Conservation (phyloP, 1,284 basidiomycete genomes). For the Fomitopsis pinicola region DNA sequence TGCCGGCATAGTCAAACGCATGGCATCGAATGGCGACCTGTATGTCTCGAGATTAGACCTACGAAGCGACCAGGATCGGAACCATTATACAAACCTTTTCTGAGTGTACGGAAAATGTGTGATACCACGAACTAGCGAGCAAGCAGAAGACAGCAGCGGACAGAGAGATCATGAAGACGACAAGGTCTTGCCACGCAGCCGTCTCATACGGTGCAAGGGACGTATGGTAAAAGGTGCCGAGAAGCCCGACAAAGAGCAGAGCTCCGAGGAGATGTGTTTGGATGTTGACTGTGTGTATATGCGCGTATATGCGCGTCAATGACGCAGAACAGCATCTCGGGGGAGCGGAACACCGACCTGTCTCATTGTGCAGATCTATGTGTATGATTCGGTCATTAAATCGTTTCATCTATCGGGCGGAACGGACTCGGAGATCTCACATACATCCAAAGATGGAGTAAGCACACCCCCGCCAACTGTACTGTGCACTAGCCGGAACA, state of each 20-base stretch:
- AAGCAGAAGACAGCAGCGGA: conserved; percentile 75
- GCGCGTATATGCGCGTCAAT: not conserved
- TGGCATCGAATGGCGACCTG: conserved; percentile 33
- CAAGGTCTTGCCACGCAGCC: conserved; percentile 60
- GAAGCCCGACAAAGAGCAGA: conserved; percentile 60
- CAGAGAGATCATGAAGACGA: conserved; percentile 67
- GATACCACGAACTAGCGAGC: conserved; percentile 71
- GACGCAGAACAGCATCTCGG: not conserved
- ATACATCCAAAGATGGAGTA: conserved; percentile 71
- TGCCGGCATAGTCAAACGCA: conserved; percentile 71
- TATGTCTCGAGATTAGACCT: not conserved
- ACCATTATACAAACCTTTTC: conserved; percentile 39
- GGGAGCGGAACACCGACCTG: conserved; percentile 38
- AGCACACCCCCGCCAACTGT: conserved; percentile 62
- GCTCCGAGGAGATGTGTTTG: conserved; percentile 83
- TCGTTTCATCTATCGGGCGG: not conserved
- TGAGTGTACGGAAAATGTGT: conserved; percentile 77
- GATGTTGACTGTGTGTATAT: conserved; percentile 69
- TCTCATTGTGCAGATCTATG: conserved; percentile 84
- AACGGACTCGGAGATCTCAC: conserved; percentile 24
- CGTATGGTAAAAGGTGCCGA: conserved; percentile 47
- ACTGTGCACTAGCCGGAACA: conserved; percentile 44
- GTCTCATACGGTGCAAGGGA: conserved; percentile 46
- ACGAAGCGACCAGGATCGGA: not conserved
- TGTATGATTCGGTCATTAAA: not conserved